Evolutionary conservation across 352 stramenopile genomes (phyloP).

Genomic region (Thalassiosira exigua): DNA sequence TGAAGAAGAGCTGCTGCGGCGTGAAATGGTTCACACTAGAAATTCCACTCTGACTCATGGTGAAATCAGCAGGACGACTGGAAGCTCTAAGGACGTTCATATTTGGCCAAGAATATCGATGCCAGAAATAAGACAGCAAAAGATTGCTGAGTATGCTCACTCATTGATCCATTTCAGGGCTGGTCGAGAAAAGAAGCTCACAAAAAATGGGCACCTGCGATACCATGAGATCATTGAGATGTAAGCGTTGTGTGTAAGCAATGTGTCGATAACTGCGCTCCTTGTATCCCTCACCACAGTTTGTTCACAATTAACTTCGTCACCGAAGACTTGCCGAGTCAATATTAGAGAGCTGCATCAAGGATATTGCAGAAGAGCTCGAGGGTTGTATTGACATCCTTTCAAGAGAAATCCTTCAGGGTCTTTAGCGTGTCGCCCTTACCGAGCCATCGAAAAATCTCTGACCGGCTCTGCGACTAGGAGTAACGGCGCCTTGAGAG

Average conservation of each 20-base stretch:
- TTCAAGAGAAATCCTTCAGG: neutral
- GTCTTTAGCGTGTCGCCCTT: too few species aligned
- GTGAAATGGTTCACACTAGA: too few species aligned
- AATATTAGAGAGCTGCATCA: conserved; percentile 26
- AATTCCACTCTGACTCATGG: too few species aligned
- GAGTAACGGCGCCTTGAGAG: too few species aligned
- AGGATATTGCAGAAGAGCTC: conserved; percentile 30
- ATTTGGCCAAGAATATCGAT: too few species aligned
- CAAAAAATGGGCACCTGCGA: conserved; percentile 14
- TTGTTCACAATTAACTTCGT: too few species aligned
- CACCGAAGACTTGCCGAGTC: conserved; percentile 12
- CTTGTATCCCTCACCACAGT: too few species aligned
- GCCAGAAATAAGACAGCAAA: conserved; percentile 19
- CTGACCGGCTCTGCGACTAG: too few species aligned
- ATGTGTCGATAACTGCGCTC: neutral
- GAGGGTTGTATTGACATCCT: neutral
- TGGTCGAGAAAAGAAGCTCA: neutral
- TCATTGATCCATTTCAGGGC: neutral
- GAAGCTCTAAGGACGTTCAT: too few species aligned
- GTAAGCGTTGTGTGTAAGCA: conserved; percentile 2
- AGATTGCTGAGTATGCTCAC: conserved; percentile 11
- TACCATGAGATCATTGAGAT: conserved; percentile 16
- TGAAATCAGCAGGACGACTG: too few species aligned
- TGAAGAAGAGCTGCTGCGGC: neutral
- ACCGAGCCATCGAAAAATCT: too few species aligned